Base-by-base conservation (phyloP, 805 yeast genomes). In the Candida sakaeoensis region DNA sequence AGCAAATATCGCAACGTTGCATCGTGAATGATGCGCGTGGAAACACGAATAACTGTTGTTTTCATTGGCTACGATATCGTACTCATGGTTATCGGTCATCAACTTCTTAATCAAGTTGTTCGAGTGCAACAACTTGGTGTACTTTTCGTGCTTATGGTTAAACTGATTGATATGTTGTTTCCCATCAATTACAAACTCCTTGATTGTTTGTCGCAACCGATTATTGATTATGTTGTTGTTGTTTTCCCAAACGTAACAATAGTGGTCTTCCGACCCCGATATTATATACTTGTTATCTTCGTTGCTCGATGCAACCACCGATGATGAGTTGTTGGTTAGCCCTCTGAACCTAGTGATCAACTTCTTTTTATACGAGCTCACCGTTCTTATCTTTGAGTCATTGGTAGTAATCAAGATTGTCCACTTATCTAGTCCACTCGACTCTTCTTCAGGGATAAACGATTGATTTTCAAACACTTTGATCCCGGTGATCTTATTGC, bases 201-300 rank as follows among this genome's bases (percentile, higher is more conserved):
- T 61, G 31, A 68, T 41, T 1, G 68, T 58, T 27, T 44, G 53
- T 23, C 56, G 60, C 38, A 70, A 51, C 49, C 51, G 63, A 47
- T 58, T 70, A 54, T 63, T 73, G 48, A 62, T 63, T 49, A 63
- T 64, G 25, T 60, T 52, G 40, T 68, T 65, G 46, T 68, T 62
- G 48, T 69, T 58, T 40, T 74, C 72, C 98, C 98, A 91, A 9
- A 86, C 63, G 53, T 89, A 90, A 10, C 85, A 77, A 80, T 89
- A 80, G 49, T 85, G 87, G 61, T 90, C 93, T 55, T 90, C 96
- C 9, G 95, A 84, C 0, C 95, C 95, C 6, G 85, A 71, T 7
- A 89, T 72, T 5, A 89, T 72, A 52, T 75, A 77, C 9, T 62
- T 53, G 38, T 68, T 61, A 49, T 80, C 80, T 37, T 78, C 86